phyloP scores from a whole-genome alignment of 2,329 filamentous ascomycete genomes.

The Ceratocystis lukuohia region DNA sequence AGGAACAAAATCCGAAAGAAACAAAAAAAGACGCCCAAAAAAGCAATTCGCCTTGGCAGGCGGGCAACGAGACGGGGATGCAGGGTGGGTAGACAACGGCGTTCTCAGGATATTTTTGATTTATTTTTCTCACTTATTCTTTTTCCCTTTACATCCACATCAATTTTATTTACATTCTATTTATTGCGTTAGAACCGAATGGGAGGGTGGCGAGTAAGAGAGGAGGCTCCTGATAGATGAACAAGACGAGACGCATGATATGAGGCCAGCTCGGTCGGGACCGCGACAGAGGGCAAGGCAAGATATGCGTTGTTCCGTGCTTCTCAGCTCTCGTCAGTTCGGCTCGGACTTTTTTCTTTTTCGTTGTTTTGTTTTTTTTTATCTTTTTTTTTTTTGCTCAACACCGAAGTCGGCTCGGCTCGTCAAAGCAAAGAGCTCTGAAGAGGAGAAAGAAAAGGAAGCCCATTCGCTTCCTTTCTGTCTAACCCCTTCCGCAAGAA shows the following conservation, averaged over 20 bases:
- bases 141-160: slow-evolving; percentile 8
- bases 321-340: background rate
- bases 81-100: background rate
- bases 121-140: slow-evolving; percentile 7
- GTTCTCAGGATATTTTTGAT: slow-evolving; percentile 4
- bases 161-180: background rate
- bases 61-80: background rate
- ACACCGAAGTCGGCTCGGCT: background rate
- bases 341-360: too few species aligned
- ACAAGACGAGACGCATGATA: too few species aligned
- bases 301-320: background rate
- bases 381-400: background rate
- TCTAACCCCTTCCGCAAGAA: background rate
- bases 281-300: background rate
- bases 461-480: background rate
- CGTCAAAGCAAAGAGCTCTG: background rate
- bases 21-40: background rate
- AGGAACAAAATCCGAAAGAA: background rate
- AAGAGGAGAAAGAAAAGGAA: background rate
- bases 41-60: background rate
- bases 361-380: too few species aligned
- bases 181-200: background rate
- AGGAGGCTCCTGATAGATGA: too few species aligned
- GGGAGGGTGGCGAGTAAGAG: background rate
- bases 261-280: background rate